Evolutionary conservation across 78 protist genomes (phyloP).

Genomic region (Anaeramoeba ignava): DNA sequence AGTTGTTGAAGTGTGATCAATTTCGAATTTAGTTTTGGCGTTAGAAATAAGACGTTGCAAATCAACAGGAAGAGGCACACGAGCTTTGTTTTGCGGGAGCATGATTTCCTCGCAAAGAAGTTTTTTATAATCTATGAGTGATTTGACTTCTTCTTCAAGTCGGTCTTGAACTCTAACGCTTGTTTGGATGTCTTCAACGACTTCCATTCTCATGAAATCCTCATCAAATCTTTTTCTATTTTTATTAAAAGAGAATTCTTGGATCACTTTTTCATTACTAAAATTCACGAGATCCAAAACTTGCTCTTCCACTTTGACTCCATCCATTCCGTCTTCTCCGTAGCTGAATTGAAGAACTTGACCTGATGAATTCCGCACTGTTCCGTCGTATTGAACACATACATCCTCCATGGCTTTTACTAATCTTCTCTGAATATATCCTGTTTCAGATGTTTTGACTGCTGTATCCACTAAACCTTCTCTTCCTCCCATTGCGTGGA

Average conservation of each 20-base stretch:
- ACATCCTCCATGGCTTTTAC: constrained; percentile 90
- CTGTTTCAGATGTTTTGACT: constrained; percentile 97
- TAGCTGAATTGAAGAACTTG: constrained; percentile 64
- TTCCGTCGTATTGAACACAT: constrained; percentile 67
- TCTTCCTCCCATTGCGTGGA: constrained; percentile 99
- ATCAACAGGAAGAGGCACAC: constrained; percentile 60
- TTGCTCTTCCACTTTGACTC: constrained; percentile 48
- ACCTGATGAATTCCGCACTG: constrained; percentile 90
- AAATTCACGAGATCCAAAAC: neutral
- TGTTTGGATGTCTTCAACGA: neutral
- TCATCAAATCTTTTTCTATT: neutral
- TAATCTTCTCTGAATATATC: constrained; percentile 89
- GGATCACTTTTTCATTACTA: neutral
- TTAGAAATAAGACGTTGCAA: constrained; percentile 64
- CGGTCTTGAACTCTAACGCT: neutral
- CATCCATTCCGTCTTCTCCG: constrained; percentile 87
- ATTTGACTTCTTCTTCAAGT: constrained; percentile 3
- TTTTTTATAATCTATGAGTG: constrained; percentile 7
- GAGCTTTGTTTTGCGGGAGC: neutral
- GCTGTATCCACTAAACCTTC: constrained; percentile 97
- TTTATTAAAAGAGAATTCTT: neutral
- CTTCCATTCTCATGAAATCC: neutral
- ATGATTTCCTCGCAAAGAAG: constrained; percentile 1
- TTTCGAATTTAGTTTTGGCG: constrained; percentile 57
- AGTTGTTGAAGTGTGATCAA: constrained; percentile 25